A percentile compares a stretch with the other conserved stretches of the same genome.
These are phyloP conservation scores for Vaucheria bursata DNA, from an alignment of 352 stramenopile species.

Conservation along the genomic window DNA sequence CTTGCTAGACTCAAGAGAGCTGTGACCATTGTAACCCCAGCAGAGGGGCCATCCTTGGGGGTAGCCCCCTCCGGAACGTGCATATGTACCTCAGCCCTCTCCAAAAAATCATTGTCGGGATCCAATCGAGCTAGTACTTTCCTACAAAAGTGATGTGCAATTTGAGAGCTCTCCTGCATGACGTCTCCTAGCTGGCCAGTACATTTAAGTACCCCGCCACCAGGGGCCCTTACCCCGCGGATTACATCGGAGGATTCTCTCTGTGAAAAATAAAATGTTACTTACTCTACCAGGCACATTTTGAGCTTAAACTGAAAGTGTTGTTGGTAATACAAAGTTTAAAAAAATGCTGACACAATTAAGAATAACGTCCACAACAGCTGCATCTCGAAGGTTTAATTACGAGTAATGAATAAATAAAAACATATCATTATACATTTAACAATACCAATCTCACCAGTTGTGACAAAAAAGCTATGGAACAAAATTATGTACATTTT, in stretches of 20 bases:
- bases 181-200: conserved; percentile 95
- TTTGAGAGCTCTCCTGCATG: conserved; percentile 96
- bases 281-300: no score
- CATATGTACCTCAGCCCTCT: conserved; percentile 88
- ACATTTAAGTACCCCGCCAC: conserved; percentile 58
- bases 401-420: no score
- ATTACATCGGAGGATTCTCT: neutral
- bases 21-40: conserved; percentile 94
- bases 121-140: conserved; percentile 23
- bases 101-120: conserved; percentile 67
- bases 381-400: no score
- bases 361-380: no score
- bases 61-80: conserved; percentile 96
- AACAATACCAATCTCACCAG: no score
- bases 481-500: no score
- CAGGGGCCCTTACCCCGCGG: neutral
- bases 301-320: no score
- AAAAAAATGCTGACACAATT: no score
- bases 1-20: conserved; percentile 84
- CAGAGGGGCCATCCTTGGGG: conserved; percentile 94
- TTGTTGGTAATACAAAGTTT: no score
- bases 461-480: no score
- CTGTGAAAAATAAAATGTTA: no score
- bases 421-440: no score
- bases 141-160: conserved; percentile 83